Conservation (phyloP, 164 flowering plant genomes). For the Sextonia rubra region DNA sequence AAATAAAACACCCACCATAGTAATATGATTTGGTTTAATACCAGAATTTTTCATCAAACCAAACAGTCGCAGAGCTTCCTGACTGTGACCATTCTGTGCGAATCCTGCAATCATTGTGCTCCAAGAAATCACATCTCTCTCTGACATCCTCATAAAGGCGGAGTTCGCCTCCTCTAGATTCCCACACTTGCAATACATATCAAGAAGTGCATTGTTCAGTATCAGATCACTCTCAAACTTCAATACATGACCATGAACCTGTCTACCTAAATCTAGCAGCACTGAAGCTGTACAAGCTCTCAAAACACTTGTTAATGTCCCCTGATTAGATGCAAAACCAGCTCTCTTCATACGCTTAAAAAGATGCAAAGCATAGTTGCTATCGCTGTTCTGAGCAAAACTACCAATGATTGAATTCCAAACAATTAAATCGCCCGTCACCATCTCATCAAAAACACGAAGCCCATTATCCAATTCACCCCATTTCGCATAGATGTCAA, state of each 20-base stretch:
- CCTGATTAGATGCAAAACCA: slow-evolving; percentile 59
- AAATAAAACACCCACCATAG: slow-evolving; percentile 71
- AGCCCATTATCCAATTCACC: slow-evolving; percentile 46
- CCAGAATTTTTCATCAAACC: slow-evolving; percentile 57
- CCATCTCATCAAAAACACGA: slow-evolving; percentile 63
- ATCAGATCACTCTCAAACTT: slow-evolving; percentile 65
- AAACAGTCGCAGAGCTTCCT: slow-evolving; percentile 56
- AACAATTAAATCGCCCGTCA: slow-evolving; percentile 64
- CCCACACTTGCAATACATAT: slow-evolving; percentile 96
- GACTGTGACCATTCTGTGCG: slow-evolving; percentile 78
- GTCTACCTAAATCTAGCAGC: slow-evolving; percentile 71
- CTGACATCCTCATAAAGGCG: slow-evolving; percentile 45
- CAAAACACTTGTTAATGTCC: slow-evolving; percentile 65
- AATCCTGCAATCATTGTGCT: slow-evolving; percentile 87
- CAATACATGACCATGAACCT: slow-evolving; percentile 76
- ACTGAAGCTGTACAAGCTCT: slow-evolving; percentile 75
- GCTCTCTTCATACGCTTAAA: slow-evolving; percentile 65
- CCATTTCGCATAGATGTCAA: slow-evolving; percentile 70
- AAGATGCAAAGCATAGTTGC: slow-evolving; percentile 59
- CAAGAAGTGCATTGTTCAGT: slow-evolving; percentile 74
- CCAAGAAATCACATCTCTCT: slow-evolving; percentile 83
- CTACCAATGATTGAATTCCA: slow-evolving; percentile 85
- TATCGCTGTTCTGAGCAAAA: slow-evolving; percentile 68
- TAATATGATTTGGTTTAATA: slow-evolving; percentile 55
- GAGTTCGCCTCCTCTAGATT: slow-evolving; percentile 63